Evolutionary conservation across 2,329 filamentous ascomycete genomes (phyloP), one percentile per base, ranked within the genome.

Genomic region (Teratosphaeria destructans): DNA sequence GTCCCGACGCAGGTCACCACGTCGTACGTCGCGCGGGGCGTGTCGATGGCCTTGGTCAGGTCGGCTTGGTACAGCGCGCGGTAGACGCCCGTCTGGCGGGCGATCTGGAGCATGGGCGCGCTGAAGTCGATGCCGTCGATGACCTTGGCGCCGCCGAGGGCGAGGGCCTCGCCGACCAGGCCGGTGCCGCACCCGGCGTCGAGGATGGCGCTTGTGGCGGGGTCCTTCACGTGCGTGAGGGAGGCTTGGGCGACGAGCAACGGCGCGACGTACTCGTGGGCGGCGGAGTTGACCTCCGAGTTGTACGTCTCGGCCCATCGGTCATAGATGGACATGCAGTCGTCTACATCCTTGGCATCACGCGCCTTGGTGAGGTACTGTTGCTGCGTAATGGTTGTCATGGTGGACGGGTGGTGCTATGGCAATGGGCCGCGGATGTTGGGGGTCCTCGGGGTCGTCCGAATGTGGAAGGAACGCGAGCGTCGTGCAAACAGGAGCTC

Each of bases 151-250:
- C 78, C 76, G 35, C 73, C 66, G 43, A 74, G 69, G 26, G 75
- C 72, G 3, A 83, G 75, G 29, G 76, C 76, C 23, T 75, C 67
- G 3, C 79, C 81, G 11, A 81, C 80, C 8, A 82, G 75, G 0
- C 81, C 81, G 0, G 80, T 83, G 3, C 81, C 81, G 60, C 81
- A 82, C n/a, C 81, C 81, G 26, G 80, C 80, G 60, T 83, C 81
- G 0, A 82, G 74, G 59, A 83, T 77, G 2, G 63, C 58, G 6
- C 69, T 66, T 19, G 68, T 64, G 23, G 68, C 60, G 43, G 37
- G 37, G 37, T 43, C 37, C 11, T 59, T 59, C 56, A 56, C 61
- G 49, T 32, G 52, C 54, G 27, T 62, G 52, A 59, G 57, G 39
- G 73, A 68, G 3, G 72, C 68, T 52, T 74, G 66, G 8, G 72